phyloP scores from a whole-genome alignment of 495 filamentous ascomycete species.

The Trichoderma reesei region DNA sequence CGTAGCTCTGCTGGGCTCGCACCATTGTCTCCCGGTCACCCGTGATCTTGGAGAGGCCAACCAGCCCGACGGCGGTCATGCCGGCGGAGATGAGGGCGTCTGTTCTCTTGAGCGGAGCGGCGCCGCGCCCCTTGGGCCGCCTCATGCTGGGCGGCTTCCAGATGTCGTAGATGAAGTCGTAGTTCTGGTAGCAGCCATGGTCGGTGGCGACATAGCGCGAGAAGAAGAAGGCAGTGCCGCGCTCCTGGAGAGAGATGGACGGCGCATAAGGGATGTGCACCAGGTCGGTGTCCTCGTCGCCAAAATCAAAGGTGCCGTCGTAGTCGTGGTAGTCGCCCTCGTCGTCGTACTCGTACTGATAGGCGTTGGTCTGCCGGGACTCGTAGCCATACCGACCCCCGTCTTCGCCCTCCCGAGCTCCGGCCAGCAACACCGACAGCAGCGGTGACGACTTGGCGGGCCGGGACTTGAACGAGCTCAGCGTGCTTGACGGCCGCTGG shows the following conservation, averaged over 20 bases:
- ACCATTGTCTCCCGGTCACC: slow-evolving; percentile 31
- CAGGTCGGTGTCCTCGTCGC: slow-evolving; percentile 16
- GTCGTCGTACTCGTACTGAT: slow-evolving; percentile 7
- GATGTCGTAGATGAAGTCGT: slow-evolving; percentile 31
- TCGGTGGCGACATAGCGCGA: slow-evolving; percentile 28
- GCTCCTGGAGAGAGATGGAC: slow-evolving; percentile 23
- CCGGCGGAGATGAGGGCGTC: slow-evolving; percentile 18
- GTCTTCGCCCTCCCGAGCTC: not conserved
- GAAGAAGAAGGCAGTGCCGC: slow-evolving; percentile 31
- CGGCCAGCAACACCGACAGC: not conserved
- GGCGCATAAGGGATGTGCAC: slow-evolving; percentile 21
- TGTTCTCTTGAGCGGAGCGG: not conserved
- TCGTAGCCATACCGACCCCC: not conserved
- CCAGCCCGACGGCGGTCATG: slow-evolving; percentile 42
- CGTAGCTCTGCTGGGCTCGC: slow-evolving; percentile 37
- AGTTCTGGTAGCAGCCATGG: slow-evolving; percentile 29
- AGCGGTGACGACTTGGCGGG: not conserved
- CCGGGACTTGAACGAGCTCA: not conserved
- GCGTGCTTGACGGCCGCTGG: not conserved
- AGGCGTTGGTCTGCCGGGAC: slow-evolving; percentile 2
- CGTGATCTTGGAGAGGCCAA: slow-evolving; percentile 35
- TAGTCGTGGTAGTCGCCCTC: not conserved
- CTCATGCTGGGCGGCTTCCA: slow-evolving; percentile 25
- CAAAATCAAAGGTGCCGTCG: not conserved
- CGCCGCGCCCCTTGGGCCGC: slow-evolving; percentile 10